phyloP scores from a whole-genome alignment of 768 basidiomycete species.

The Auricularia sp. region DNA sequence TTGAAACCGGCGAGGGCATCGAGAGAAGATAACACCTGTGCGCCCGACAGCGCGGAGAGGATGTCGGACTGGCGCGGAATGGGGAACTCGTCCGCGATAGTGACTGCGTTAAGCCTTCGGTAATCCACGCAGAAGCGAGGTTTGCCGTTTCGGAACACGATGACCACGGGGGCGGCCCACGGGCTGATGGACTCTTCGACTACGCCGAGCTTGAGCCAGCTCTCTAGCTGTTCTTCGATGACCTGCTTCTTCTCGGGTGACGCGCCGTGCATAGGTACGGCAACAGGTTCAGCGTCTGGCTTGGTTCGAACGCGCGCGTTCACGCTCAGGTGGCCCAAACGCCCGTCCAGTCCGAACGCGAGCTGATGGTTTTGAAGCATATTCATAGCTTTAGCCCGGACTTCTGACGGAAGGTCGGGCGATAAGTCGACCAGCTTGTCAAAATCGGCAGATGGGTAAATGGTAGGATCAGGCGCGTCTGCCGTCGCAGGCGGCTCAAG shows the following conservation, averaged over 20 bases:
- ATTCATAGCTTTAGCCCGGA: slow-evolving; percentile 10
- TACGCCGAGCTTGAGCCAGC: slow-evolving; percentile 26
- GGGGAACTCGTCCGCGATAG: slow-evolving; percentile 22
- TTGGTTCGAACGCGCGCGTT: slow-evolving; percentile 19
- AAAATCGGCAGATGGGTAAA: slow-evolving; percentile 4
- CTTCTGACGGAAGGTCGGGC: slow-evolving; percentile 10
- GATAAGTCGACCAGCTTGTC: slow-evolving; percentile 12
- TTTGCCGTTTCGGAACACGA: slow-evolving; percentile 30
- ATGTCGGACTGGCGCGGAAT: slow-evolving; percentile 21
- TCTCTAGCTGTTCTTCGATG: slow-evolving; percentile 21
- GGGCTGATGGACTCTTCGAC: slow-evolving; percentile 33
- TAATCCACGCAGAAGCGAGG: slow-evolving; percentile 17
- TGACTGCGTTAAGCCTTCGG: slow-evolving; percentile 14
- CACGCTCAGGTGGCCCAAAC: slow-evolving; percentile 20
- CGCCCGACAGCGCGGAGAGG: slow-evolving; percentile 21
- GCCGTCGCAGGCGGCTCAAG: slow-evolving; percentile 17
- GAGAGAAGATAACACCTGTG: slow-evolving; percentile 24
- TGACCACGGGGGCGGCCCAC: slow-evolving; percentile 24
- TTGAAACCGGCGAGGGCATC: slow-evolving; percentile 33
- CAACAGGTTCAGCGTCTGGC: slow-evolving; percentile 14
- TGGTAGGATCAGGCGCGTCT: slow-evolving; percentile 15
- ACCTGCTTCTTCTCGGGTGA: neutral
- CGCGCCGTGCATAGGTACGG: slow-evolving; percentile 1
- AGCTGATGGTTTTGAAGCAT: slow-evolving; percentile 10
- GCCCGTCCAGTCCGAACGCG: slow-evolving; percentile 24